Conservation (phyloP, 2,329 filamentous ascomycete species). For the Calonectria montana region DNA sequence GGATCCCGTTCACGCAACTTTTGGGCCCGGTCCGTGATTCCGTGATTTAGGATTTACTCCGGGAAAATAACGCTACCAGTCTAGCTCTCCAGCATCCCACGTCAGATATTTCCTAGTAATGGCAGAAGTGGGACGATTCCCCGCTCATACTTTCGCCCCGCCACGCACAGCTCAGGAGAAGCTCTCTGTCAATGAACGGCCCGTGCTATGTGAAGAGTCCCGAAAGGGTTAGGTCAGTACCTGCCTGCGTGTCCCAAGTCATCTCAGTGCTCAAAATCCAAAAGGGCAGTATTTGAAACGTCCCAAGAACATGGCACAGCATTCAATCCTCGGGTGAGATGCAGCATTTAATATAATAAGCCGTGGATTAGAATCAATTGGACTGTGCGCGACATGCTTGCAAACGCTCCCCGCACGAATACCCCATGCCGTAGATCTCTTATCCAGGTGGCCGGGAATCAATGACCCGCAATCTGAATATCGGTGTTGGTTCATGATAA, state of each 20-base stretch:
- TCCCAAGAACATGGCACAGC: not conserved
- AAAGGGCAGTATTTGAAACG: not conserved
- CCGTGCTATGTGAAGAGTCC: not conserved
- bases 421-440: slow-evolving; percentile 5
- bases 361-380: not conserved
- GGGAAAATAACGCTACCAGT: not conserved
- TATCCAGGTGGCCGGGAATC: not conserved
- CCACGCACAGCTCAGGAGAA: not conserved
- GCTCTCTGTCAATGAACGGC: not conserved
- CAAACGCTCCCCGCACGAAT: not conserved
- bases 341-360: too few species aligned
- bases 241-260: not conserved
- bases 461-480: not conserved
- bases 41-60: not conserved
- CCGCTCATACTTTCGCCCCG: not conserved
- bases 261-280: not conserved
- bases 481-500: not conserved
- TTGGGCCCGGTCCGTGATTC: not conserved
- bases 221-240: not conserved
- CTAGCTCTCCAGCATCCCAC: not conserved
- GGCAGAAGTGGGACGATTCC: not conserved
- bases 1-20: not conserved
- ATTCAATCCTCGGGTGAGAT: not conserved
- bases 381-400: not conserved
- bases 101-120: not conserved